Base-by-base conservation (phyloP, 2,329 filamentous ascomycete species). In the Cladosporium oxysporum region DNA sequence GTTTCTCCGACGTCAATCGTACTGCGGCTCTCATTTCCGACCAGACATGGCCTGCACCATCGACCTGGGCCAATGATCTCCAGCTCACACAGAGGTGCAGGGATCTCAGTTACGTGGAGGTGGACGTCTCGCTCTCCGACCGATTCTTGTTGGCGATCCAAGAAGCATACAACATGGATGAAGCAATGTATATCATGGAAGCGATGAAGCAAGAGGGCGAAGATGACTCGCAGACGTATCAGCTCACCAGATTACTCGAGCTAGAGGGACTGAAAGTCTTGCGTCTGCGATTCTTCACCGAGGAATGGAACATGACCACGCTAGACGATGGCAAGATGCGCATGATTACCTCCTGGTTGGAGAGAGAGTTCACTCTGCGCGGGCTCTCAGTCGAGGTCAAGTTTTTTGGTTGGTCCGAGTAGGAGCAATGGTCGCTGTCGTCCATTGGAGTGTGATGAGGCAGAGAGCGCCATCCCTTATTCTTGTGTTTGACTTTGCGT, bases 1-100 rank as follows among this genome's bases (percentile, higher is more conserved):
- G 31, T 21, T 35, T 57, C 28, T 57, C 53, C 29, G 53, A 57
- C 31, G 26, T 37, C 53, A 57, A 57, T 10, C 53, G 53, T n/a
- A 7, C 37, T 8, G 37, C 37, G 7, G 37, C 31, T 26, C 26
- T n/a, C 26, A 16, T 53, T 14, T 14, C 26, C 11, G 26, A 53
- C n/a, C 29, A 18, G 7, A 37, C n/a, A 18, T 31, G 28, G 50
- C 50, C 12, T 12, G 28, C n/a, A 4, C 18, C 53, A 16, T 57
- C 53, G 2, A 11, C 2, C n/a, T 37, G 29, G 29, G 29, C 29
- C 7, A 12, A 37, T n/a, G 53, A 57, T 33, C 29, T 57, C 8
- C 14, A 35, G 53, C 53, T 57, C n/a, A 12, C 29, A 12, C 53
- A n/a, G 11, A 26, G 16, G 53, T 58, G 53, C 31, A 58, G 10